These are phyloP conservation scores for Cystoderma amianthinum DNA, from an alignment of 768 basidiomycete genomes.

Conservation along the genomic window DNA sequence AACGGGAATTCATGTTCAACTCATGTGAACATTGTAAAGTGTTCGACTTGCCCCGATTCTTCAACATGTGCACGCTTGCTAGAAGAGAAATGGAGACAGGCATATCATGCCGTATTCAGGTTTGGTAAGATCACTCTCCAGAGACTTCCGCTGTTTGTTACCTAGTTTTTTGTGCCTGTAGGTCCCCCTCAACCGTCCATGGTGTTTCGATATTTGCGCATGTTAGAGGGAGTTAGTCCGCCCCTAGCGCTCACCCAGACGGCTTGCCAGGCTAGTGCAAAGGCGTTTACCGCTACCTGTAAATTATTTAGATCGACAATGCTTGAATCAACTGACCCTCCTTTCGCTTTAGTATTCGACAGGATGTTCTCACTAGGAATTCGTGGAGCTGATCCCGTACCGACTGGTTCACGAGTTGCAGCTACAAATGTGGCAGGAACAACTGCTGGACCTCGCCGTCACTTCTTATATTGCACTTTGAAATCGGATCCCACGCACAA, in stretches of 20 bases:
- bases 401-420: constrained; percentile 55
- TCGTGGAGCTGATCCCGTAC: constrained; percentile 65
- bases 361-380: constrained; percentile 85
- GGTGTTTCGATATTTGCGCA: constrained; percentile 88
- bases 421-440: constrained; percentile 59
- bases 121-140: constrained; percentile 48
- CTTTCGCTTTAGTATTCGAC: constrained; percentile 62
- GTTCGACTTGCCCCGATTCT: constrained; percentile 78
- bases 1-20: background rate
- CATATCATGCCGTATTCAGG: constrained; percentile 79
- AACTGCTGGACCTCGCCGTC: constrained; percentile 66
- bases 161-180: too few relatives aligned
- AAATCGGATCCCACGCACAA: constrained; percentile 53
- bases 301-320: constrained; percentile 15
- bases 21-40: constrained; percentile 33
- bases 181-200: constrained; percentile 86
- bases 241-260: constrained; percentile 83
- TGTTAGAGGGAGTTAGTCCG: constrained; percentile 86
- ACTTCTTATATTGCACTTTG: constrained; percentile 78
- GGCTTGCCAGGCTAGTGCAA: constrained; percentile 83
- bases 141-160: background rate
- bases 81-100: constrained; percentile 92
- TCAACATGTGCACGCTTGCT: constrained; percentile 71
- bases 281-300: constrained; percentile 85
- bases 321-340: constrained; percentile 3